Percentiles rank a stretch among this genome's conserved stretches.
These are phyloP conservation scores for Tetracladium setigerum DNA, from an alignment of 495 filamentous ascomycete genomes.

Conservation along the genomic window DNA sequence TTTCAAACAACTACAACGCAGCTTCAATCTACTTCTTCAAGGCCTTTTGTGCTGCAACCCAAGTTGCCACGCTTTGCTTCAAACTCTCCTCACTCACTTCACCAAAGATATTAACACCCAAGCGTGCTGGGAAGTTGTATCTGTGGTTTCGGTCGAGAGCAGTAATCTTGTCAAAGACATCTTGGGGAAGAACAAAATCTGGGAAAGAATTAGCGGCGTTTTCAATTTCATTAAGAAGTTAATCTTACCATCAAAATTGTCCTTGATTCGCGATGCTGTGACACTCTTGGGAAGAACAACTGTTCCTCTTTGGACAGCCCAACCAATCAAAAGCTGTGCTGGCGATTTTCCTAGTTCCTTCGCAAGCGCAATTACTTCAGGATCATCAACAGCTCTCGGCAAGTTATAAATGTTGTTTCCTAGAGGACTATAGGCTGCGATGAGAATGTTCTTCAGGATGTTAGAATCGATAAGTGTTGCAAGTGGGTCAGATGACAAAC, in stretches of 20 bases:
- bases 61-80: constrained; percentile 36
- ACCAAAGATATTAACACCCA: constrained; percentile 43
- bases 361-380: constrained; percentile 32
- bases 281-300: constrained; percentile 55
- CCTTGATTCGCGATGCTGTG: constrained; percentile 47
- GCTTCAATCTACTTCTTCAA: constrained; percentile 3
- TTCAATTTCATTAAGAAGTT: not conserved
- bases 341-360: constrained; percentile 35
- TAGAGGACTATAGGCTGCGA: constrained; percentile 54
- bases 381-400: constrained; percentile 35
- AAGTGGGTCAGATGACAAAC: constrained; percentile 10
- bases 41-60: constrained; percentile 32
- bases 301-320: constrained; percentile 44
- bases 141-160: constrained; percentile 37
- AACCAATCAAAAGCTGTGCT: constrained; percentile 43
- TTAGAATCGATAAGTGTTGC: constrained; percentile 1
- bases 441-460: constrained; percentile 32
- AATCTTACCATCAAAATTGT: constrained; percentile 42
- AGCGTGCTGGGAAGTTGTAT: constrained; percentile 44
- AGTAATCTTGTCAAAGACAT: constrained; percentile 36
- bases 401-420: constrained; percentile 47
- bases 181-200: constrained; percentile 42
- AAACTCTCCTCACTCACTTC: constrained; percentile 38
- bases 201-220: not conserved
- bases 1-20: too few relatives aligned